Conservation (phyloP, 2,329 filamentous ascomycete species). For the Tolypocladium album region DNA sequence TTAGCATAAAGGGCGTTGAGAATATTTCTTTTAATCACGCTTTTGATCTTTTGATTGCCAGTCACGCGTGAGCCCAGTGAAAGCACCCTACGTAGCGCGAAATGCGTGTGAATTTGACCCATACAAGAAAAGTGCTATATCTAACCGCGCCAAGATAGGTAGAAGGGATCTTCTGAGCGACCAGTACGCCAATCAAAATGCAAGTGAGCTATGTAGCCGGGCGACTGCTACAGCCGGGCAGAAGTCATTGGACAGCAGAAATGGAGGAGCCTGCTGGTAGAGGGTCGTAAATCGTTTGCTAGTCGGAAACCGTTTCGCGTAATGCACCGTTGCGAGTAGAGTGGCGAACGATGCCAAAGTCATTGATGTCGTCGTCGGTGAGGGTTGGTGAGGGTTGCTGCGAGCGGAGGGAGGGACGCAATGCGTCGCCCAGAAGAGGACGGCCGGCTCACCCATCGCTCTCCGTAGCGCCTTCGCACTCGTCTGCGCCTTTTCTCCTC, state of each 20-base stretch:
- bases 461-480: neutral
- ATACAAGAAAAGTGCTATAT: neutral
- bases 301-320: neutral
- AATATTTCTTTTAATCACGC: neutral
- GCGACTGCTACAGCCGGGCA: neutral
- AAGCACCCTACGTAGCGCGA: neutral
- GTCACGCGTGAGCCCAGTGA: neutral
- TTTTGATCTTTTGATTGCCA: neutral
- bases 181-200: neutral
- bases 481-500: neutral
- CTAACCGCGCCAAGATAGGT: neutral
- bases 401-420: neutral
- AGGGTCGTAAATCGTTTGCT: neutral
- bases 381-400: neutral
- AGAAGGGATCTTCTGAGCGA: neutral
- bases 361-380: neutral
- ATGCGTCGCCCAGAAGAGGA: neutral
- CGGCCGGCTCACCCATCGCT: neutral
- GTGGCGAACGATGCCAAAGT: neutral
- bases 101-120: neutral
- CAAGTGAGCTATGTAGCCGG: neutral
- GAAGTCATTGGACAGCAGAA: neutral
- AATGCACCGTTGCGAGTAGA: neutral
- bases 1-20: conserved; percentile 10
- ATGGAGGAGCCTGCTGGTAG: neutral